phyloP scores from a whole-genome alignment of 192 early-diverging fungal species.

The Thamnidium elegans region DNA sequence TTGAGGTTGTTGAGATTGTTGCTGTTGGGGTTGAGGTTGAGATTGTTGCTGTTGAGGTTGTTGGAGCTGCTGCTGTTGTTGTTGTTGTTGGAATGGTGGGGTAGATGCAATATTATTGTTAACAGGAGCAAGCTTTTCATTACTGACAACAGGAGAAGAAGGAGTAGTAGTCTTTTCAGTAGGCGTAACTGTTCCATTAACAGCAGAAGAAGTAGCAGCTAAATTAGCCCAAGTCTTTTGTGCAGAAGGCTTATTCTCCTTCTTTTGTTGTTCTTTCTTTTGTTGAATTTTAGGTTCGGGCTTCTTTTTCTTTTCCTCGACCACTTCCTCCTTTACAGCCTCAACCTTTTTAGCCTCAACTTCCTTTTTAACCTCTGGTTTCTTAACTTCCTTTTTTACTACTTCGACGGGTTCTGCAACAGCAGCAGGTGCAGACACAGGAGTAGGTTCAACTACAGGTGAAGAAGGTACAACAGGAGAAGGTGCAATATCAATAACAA shows the following conservation, averaged over 20 bases:
- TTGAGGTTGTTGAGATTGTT: slow-evolving; percentile 13
- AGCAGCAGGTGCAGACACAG: too few species aligned
- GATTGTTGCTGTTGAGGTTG: not conserved
- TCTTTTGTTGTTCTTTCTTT: slow-evolving; percentile 24
- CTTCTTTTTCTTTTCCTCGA: slow-evolving; percentile 20
- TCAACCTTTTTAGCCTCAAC: slow-evolving; percentile 38
- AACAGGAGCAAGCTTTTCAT: not conserved
- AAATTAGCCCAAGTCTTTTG: slow-evolving; percentile 80
- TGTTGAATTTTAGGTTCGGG: not conserved
- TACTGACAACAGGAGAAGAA: slow-evolving; percentile 12
- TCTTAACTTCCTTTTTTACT: slow-evolving; percentile 20
- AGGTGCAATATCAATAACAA: not conserved
- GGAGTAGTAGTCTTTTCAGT: slow-evolving; percentile 46
- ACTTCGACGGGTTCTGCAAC: slow-evolving; percentile 14
- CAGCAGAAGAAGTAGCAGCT: slow-evolving; percentile 51
- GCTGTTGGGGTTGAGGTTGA: slow-evolving; percentile 13
- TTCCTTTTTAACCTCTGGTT: slow-evolving; percentile 11
- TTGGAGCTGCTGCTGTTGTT: slow-evolving; percentile 5
- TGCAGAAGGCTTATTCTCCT: slow-evolving; percentile 43
- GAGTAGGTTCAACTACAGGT: slow-evolving; percentile 40
- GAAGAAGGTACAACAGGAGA: slow-evolving; percentile 25
- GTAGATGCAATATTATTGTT: not conserved
- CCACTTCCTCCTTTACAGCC: slow-evolving; percentile 18
- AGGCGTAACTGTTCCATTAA: slow-evolving; percentile 55
- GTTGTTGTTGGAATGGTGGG: slow-evolving; percentile 9